Base-by-base conservation (phyloP, 1,284 basidiomycete genomes). In the Chalciporus sp. region DNA sequence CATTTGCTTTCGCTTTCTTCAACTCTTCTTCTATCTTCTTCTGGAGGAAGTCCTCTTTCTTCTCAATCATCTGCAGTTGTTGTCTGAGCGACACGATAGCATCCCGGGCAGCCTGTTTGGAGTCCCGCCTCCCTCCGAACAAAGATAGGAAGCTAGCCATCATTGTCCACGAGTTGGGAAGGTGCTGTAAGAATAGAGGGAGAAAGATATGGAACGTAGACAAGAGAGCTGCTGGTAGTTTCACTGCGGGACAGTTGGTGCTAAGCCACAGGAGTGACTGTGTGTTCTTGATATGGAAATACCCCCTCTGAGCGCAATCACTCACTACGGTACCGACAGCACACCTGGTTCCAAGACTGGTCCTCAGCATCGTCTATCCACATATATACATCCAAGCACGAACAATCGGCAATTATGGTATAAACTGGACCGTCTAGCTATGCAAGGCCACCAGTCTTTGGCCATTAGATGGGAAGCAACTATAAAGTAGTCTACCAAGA, bases 31-130 rank as follows among this genome's bases (percentile, higher is more conserved):
- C 94, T 64, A 99, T 94, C 87, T 97, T 95, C 83, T 93, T 95
- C 80, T 92, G 88, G 60, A 98, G 78, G 74, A 93, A 82, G 74
- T 98, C 95, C 78, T 99, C 97, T 81, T 98, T 98, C 92, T 98
- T 99, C 83, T 98, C 95, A 63, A 99, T 88, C 86, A 98, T 91
- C 73, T 95, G 85, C 58, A 95, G 81, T 70, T 95, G 91, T 74
- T 94, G 87, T 64, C 94, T 83, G 63, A 96, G 79, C 31, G 77
- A 80, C 56, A 96, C 90, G 70, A 96, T 96, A 45, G 94, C 90
- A 69, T 94, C 90, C 63, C 92, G 82, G 33, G 92, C 86, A 33
- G 84, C 78, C 72, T 88, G 84, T 71, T 90, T 91, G 31, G 89
- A 78, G 70, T 95, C 90, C 69, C 85, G 85, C 62, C 84, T 81